phyloP scores from a whole-genome alignment of 139 green algal species.

The Pseudopediastrum boryanum region DNA sequence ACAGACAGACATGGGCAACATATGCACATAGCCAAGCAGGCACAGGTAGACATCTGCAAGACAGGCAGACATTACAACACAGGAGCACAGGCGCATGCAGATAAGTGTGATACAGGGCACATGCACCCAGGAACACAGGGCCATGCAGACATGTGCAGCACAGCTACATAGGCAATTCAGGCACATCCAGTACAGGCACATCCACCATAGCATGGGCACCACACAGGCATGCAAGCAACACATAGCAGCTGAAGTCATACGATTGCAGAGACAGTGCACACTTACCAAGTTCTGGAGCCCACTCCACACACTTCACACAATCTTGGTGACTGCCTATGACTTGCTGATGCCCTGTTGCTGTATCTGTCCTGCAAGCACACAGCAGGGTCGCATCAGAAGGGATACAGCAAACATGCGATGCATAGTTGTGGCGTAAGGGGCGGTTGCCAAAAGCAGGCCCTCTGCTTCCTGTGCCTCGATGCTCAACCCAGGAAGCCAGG shows the following conservation, averaged over 20 bases:
- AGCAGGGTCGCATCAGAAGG: neutral
- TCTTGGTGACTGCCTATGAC: slow-evolving; percentile 12
- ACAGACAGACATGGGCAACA: no score
- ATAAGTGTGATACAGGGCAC: no score
- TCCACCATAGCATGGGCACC: no score
- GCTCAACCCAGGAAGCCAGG: no score
- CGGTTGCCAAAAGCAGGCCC: no score
- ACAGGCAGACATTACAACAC: no score
- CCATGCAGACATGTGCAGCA: neutral
- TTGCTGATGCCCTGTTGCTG: neutral
- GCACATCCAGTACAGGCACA: neutral
- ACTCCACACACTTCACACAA: slow-evolving; percentile 33
- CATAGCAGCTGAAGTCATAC: neutral
- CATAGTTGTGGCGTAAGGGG: no score
- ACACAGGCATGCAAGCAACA: neutral
- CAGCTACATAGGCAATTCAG: neutral
- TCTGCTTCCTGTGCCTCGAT: no score
- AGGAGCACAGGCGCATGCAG: no score
- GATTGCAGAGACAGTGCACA: neutral
- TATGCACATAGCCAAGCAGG: no score
- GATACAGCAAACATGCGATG: neutral
- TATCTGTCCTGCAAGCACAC: slow-evolving; percentile 1
- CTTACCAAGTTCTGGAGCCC: slow-evolving; percentile 19
- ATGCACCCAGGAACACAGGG: neutral
- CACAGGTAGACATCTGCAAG: no score